Percentiles rank a stretch among this genome's conserved stretches.
Evolutionary conservation across 495 filamentous ascomycete species (phyloP).

Genomic region (Cercophora samala): DNA sequence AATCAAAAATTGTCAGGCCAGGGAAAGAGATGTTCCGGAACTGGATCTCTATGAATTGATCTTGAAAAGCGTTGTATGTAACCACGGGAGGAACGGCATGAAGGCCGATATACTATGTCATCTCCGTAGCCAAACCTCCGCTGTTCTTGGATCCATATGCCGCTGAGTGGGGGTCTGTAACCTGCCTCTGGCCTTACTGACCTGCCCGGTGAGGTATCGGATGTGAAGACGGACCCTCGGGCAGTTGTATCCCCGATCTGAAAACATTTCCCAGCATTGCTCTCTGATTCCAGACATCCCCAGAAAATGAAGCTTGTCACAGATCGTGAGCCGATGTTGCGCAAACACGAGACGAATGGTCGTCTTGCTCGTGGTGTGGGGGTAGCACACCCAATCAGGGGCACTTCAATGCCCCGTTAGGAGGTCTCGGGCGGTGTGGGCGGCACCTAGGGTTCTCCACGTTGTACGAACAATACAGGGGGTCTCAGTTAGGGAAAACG

Average conservation of each 20-base stretch:
- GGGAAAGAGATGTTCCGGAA: not conserved
- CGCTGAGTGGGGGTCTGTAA: not conserved
- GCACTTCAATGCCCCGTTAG: not conserved
- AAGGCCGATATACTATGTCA: not conserved
- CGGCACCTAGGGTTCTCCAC: not conserved
- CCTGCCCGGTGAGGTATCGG: too few species aligned
- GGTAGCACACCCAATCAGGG: not conserved
- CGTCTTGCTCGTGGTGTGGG: not conserved
- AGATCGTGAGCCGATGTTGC: not conserved
- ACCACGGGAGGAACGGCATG: not conserved
- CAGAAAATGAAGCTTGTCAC: conserved; percentile 1
- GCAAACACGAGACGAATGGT: conserved; percentile 6
- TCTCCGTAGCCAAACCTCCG: not conserved
- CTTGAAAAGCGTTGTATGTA: not conserved
- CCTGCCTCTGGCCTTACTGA: too few species aligned
- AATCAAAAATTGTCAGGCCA: not conserved
- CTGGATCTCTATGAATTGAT: too few species aligned
- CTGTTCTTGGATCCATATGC: not conserved
- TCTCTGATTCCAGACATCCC: not conserved
- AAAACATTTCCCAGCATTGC: not conserved
- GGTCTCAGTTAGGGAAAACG: conserved; percentile 1
- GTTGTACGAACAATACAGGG: not conserved
- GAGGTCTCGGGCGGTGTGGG: conserved; percentile 4
- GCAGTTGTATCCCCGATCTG: not conserved
- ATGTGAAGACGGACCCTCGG: not conserved